Evolutionary conservation across 2,329 filamentous ascomycete genomes (phyloP), one percentile per base, ranked within the genome.

Genomic region (Phaeosphaeria sp.): DNA sequence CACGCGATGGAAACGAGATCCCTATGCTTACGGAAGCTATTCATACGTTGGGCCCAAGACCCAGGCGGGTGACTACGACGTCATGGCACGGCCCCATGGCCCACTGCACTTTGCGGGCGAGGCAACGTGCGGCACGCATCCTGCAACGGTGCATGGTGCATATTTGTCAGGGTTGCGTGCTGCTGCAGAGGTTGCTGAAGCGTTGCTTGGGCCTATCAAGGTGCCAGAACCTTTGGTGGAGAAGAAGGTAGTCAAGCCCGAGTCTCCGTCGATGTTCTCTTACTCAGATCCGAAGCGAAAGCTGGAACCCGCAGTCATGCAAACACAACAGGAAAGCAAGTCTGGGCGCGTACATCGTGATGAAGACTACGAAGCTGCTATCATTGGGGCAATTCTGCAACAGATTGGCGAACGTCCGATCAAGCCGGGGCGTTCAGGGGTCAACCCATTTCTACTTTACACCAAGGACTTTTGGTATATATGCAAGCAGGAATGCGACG

Each of bases 51-150:
- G 91, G 0, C 89, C 93, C 6, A 84, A 87, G 47, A 94, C 97
- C 77, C 85, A 87, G 51, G 86, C 90, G 1, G 90, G 93, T 52
- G 95, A 99, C 74, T 99, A 99, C 77, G 92, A 98, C 74, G 82
- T 87, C 30, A 97, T 99, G 91, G 92, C 95, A 1, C 85, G 86
- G 49, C 82, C 90, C 0, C 83, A 97, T 30, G 93, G 92, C 30
- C 96, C 96, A 63, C 81, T 99, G 9, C 92, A 94, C 77, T 99
- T 99, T 77, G 95, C 94, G 17, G 95, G 95, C 48, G 95, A 99
- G 78, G 95, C 97, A 59, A 99, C 96, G 0, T 97, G 91, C 67
- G 93, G 92, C 47, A 97, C 93, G 0, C 93, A 99, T 73, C 95
- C 96, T 13, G 95, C 96, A 30, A 99, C 95, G 1, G 95, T 99